Base-by-base conservation (phyloP, 495 filamentous ascomycete species). In the Entonaema liquescens region DNA sequence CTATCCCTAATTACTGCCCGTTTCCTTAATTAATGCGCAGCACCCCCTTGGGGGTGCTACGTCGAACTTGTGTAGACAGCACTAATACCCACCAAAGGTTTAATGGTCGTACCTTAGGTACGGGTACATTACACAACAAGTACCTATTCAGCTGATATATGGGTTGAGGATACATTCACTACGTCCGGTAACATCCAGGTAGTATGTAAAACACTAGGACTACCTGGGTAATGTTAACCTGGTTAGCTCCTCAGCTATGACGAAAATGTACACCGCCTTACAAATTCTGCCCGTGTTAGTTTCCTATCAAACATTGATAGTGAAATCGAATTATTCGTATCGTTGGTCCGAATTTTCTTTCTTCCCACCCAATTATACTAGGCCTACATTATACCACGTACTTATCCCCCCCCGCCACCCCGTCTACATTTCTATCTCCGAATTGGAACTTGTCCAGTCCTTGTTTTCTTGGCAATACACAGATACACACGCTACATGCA, bases 401-500 rank as follows among this genome's bases (percentile, higher is more conserved):
- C 31, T 9, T 33, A 33, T 33, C 2, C 19, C 25, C 58, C 62
- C 50, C 33, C 65, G 12, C 59, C n/a, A 49, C 58, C 58, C 64
- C 59, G 65, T 68, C 35, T 40, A 26, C 54, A 72, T 40, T 68
- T 73, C 61, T 73, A 73, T 65, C 65, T 73, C 70, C 70, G 70
- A 72, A 55, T 21, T 9, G 21, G 70, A 72, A 55, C 49, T 26
- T 35, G 12, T 56, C 29, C 53, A 35, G 25, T 47, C 29, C n/a
- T 9, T 35, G 5, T 33, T 56, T 19, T 60, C 70, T 72, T 72
- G 70, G 70, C 60, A 33, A 47, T 56, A 60, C 65, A 59, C 49
- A 54, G 5, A 67, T 19, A 56, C 36, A 62, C 13, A 47, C 31
- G 59, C 5, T 13, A 47, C 31, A 63, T 9, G 35, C 42, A 33